Evolutionary conservation across 495 filamentous ascomycete species (phyloP).

Genomic region (Hypoxylon rickii): DNA sequence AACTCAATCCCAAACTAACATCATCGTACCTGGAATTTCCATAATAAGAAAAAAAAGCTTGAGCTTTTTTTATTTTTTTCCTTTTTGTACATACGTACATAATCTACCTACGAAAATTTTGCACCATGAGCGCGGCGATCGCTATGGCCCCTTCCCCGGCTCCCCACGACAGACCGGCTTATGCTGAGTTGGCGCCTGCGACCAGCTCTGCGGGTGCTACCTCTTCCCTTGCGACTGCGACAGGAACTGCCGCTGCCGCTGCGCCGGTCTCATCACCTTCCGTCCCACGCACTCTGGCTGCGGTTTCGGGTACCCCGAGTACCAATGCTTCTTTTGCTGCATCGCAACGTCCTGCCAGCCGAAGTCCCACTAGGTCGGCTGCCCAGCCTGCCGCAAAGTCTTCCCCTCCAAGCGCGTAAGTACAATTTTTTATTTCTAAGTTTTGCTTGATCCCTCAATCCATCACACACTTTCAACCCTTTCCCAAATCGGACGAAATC

Average conservation of each 20-base stretch:
- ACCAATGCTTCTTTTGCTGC: conserved; percentile 34
- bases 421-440: conserved; percentile 27
- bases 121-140: conserved; percentile 63
- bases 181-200: conserved; percentile 53
- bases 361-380: conserved; percentile 52
- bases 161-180: conserved; percentile 59
- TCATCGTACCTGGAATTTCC: conserved; percentile 31
- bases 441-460: conserved; percentile 33
- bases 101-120: conserved; percentile 2
- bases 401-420: conserved; percentile 59
- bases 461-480: conserved; percentile 11
- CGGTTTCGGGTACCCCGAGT: conserved; percentile 48
- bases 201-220: conserved; percentile 35
- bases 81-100: too few species aligned
- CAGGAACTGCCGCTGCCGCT: too few species aligned
- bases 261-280: conserved; percentile 47
- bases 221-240: conserved; percentile 31
- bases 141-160: conserved; percentile 64
- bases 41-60: conserved; percentile 23
- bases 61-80: conserved; percentile 11
- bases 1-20: conserved; percentile 27
- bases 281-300: conserved; percentile 49
- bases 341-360: conserved; percentile 52
- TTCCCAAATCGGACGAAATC: not conserved
- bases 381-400: conserved; percentile 49